Evolutionary conservation across 495 filamentous ascomycete genomes (phyloP), one percentile per base, ranked within the genome.

Genomic region (Pyrenopolyporus hunteri): DNA sequence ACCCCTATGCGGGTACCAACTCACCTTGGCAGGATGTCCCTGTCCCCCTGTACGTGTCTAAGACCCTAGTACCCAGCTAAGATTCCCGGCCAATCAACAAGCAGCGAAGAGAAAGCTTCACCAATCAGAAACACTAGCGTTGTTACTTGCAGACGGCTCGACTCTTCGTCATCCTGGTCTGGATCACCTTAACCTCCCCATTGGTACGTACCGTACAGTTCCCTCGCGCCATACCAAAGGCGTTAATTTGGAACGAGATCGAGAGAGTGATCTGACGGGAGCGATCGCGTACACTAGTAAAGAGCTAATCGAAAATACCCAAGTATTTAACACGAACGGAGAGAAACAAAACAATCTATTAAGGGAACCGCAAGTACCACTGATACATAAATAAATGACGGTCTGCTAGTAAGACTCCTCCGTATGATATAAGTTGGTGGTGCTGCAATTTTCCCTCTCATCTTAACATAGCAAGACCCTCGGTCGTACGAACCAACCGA

Each of bases 101-200:
- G 6, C n/a, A 4, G 20, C 1, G 0, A 31, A 1, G 20, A 49
- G 29, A 42, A 40, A 36, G 35, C 63, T 59, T 66, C 52, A 66
- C 63, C 63, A 66, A 57, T 66, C 48, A 36, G 63, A 66, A 66
- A 66, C 63, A 66, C 63, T 66, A 61, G 63, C 33, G 63, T 46
- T 28, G 51, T 66, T 59, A 53, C 63, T 60, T 57, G 63, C 63
- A 66, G 63, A 57, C 57, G 47, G 19, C 48, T 59, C 17, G 42
- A 66, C 36, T 28, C n/a, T 43, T 47, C 63, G 50, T 49, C 63
- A 66, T 60, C 57, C 63, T 40, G 10, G 63, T 52, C 40, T 39
- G 28, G 36, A 51, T 60, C 46, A 14, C 23, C 25, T 45, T 17
- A 31, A 23, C 36, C 19, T 23, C 36, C 33, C 36, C 19, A 39